A percentile compares a stretch with the other conserved stretches of the same genome.
phyloP scores from a whole-genome alignment of 2,329 filamentous ascomycete species.

The Coniochaeta sp. region DNA sequence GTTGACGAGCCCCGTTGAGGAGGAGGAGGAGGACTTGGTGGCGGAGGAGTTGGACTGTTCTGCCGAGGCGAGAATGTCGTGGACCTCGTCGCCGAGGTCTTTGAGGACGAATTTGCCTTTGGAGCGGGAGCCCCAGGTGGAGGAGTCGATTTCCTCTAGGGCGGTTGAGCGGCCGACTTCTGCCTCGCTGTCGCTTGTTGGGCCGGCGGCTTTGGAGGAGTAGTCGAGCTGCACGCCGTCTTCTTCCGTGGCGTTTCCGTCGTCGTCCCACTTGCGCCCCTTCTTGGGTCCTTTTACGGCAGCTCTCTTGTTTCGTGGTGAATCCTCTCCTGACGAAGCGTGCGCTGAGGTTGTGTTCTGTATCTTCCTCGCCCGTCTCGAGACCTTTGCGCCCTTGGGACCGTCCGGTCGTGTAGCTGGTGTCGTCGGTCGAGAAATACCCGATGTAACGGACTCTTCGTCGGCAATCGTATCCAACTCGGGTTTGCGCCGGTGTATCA shows the following conservation, averaged over 20 bases:
- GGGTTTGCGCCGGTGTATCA: slow-evolving; percentile 30
- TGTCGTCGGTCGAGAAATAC: slow-evolving; percentile 70
- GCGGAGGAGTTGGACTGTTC: slow-evolving; percentile 52
- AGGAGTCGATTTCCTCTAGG: slow-evolving; percentile 68
- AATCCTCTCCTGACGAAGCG: slow-evolving; percentile 80
- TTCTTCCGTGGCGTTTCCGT: slow-evolving; percentile 80
- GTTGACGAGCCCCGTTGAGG: slow-evolving; percentile 62
- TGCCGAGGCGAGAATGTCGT: slow-evolving; percentile 79
- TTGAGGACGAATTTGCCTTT: slow-evolving; percentile 93
- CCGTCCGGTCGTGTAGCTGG: slow-evolving; percentile 36
- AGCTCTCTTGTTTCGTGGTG: slow-evolving; percentile 51
- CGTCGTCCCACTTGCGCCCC: slow-evolving; percentile 85
- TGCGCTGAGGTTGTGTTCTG: slow-evolving; percentile 60
- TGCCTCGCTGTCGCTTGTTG: slow-evolving; percentile 44
- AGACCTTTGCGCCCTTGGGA: slow-evolving; percentile 55
- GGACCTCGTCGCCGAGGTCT: slow-evolving; percentile 88
- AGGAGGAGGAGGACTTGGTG: slow-evolving; percentile 32
- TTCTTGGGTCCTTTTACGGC: slow-evolving; percentile 63
- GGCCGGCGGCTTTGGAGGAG: slow-evolving; percentile 53
- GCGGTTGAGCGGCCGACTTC: slow-evolving; percentile 45
- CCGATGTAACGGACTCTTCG: slow-evolving; percentile 56
- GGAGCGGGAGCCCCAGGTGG: slow-evolving; percentile 79
- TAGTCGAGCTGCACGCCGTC: slow-evolving; percentile 80
- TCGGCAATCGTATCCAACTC: slow-evolving; percentile 21
- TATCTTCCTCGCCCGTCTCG: slow-evolving; percentile 67